Evolutionary conservation across 108 stramenopile species (phyloP).

Genomic region (Nitzschia palea): DNA sequence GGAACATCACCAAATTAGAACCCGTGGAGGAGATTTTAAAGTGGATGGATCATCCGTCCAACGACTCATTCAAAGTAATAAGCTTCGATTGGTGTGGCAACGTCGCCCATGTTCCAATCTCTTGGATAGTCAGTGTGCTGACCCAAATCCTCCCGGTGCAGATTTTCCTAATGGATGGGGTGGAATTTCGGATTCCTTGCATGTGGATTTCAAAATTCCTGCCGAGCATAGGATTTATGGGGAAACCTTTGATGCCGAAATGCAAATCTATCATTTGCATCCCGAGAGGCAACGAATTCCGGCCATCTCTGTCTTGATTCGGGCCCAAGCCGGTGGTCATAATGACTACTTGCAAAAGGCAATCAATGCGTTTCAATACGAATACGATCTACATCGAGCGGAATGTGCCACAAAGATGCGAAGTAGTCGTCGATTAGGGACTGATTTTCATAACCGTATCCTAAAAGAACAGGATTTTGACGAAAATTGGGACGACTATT

Average conservation of each 20-base stretch:
- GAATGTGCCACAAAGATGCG: slow-evolving; percentile 19
- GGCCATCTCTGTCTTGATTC: slow-evolving; percentile 36
- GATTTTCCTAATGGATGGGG: slow-evolving; percentile 78
- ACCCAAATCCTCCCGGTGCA: slow-evolving; percentile 65
- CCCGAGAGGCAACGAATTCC: slow-evolving; percentile 38
- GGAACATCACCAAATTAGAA: slow-evolving; percentile 56
- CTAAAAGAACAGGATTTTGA: neutral
- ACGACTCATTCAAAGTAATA: slow-evolving; percentile 38
- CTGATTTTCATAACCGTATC: slow-evolving; percentile 5
- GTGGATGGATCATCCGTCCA: slow-evolving; percentile 9
- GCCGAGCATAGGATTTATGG: slow-evolving; percentile 74
- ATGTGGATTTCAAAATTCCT: slow-evolving; percentile 88
- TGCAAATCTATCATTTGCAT: slow-evolving; percentile 75
- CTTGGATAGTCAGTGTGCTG: slow-evolving; percentile 20
- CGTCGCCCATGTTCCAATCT: slow-evolving; percentile 45
- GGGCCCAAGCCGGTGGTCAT: slow-evolving; percentile 19
- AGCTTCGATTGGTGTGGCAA: slow-evolving; percentile 39
- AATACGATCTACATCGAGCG: slow-evolving; percentile 46
- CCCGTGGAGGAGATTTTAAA: slow-evolving; percentile 40
- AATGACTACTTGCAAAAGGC: slow-evolving; percentile 42
- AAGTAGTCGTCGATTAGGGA: slow-evolving; percentile 23
- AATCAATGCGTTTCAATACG: slow-evolving; percentile 55
- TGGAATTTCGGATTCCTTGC: slow-evolving; percentile 55
- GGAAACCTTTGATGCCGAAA: slow-evolving; percentile 70
- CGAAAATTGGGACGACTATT: slow-evolving; percentile 9